Evolutionary conservation across 2,329 filamentous ascomycete genomes (phyloP), one percentile per base, ranked within the genome.

Genomic region (Colletotrichum orchidophilum): DNA sequence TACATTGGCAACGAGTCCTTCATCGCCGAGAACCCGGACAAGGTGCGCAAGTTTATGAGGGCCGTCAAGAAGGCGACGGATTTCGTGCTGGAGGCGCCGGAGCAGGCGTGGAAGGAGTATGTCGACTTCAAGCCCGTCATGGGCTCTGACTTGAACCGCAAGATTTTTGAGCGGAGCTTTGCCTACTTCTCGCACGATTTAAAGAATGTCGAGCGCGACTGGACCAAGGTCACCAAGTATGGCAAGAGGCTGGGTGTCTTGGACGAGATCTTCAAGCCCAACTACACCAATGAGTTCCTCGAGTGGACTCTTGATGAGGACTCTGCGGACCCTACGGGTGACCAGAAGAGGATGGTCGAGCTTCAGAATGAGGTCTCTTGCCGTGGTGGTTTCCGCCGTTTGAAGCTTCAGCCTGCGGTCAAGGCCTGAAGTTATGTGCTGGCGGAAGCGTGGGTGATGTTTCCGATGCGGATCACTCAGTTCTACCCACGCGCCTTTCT

Each of bases 1-100:
- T 94, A 95, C 85, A 95, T 95, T 74, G 92, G 90, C 76, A 94
- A 95, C 81, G 92, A 94, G 76, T 77, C 77, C 9, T 95, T 95
- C 82, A 81, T 94, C 54, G 79, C 83, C n/a, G 83, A 88, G 71
- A 89, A 94, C 81, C 89, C 90, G 0, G 90, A 90, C 1, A 90
- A 91, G 78, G 89, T 93, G 3, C 81, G 82, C 69, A 87, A 88
- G 53, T 95, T 95, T 82, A 85, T 94, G 83, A 87, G 87, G 55
- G 93, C 93, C 31, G 90, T 93, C 78, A 95, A 95, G 85, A 87
- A 86, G 50, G 92, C 92, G 2, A 95, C 92, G 0, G 92, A 94
- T 80, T 90, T 89, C 73, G 91, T 95, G 50, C 85, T 95, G 13
- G 84, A 87, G 1, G 79, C 88, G 66, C 92, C 93, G 0, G 86